Evolutionary conservation across 345 rosid species (phyloP).

Genomic region (Rhodomyrtus tomentosa): DNA sequence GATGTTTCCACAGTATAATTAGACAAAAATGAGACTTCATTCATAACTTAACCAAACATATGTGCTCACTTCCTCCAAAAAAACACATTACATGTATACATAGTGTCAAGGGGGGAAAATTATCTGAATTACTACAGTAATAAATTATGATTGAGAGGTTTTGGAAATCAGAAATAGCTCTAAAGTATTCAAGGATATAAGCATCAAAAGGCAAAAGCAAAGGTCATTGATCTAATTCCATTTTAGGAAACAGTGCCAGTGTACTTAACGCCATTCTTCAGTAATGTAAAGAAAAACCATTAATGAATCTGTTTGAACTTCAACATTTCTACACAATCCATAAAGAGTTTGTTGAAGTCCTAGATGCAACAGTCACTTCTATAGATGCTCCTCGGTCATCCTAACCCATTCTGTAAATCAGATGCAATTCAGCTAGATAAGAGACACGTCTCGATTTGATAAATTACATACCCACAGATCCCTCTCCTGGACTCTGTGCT

Average conservation of each 20-base stretch:
- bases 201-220: neutral
- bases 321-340: neutral
- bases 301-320: neutral
- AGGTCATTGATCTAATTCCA: neutral
- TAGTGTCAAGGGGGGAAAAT: neutral
- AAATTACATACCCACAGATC: slow-evolving; percentile 54
- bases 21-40: neutral
- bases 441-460: neutral
- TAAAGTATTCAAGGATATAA: neutral
- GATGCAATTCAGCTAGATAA: neutral
- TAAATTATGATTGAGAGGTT: neutral
- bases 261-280: neutral
- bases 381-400: neutral
- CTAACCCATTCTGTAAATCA: neutral
- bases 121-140: neutral
- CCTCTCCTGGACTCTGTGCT: slow-evolving; percentile 86
- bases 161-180: neutral
- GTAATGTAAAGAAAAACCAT: neutral
- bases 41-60: neutral
- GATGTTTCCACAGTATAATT: neutral
- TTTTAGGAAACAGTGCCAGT: neutral
- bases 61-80: neutral
- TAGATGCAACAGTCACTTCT: neutral
- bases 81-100: neutral
- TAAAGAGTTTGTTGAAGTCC: neutral